Percentiles rank a stretch among this genome's conserved stretches.
Conservation (phyloP, 2,329 filamentous ascomycete species). For the Parafenestella ontariensis region DNA sequence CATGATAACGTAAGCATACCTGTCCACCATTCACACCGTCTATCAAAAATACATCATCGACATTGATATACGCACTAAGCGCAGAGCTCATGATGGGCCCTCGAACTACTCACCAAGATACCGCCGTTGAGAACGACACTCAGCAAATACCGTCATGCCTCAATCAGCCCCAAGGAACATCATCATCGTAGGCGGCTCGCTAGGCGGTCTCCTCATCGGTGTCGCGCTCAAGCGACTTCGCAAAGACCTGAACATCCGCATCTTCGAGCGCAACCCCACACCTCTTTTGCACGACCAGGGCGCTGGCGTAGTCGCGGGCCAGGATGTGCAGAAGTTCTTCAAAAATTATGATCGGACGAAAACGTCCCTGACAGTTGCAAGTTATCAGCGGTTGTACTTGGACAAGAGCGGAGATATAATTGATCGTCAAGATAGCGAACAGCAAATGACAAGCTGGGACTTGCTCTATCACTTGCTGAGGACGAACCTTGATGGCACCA, state of each 20-base stretch:
- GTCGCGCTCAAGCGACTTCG: conserved; percentile 31
- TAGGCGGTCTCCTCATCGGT: conserved; percentile 30
- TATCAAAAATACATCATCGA: too few relatives aligned
- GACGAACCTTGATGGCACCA: conserved; percentile 32
- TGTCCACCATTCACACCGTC: too few relatives aligned
- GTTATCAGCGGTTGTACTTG: conserved; percentile 25
- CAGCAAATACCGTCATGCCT: conserved; percentile 9
- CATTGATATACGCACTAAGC: background rate
- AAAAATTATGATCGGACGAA: conserved; percentile 25
- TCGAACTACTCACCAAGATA: too few relatives aligned
- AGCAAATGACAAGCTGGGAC: conserved; percentile 42
- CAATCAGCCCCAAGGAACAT: conserved; percentile 26
- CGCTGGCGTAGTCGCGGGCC: conserved; percentile 34
- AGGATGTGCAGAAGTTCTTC: conserved; percentile 32
- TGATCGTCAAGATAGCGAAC: conserved; percentile 21
- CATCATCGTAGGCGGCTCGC: conserved; percentile 30
- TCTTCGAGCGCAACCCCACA: conserved; percentile 36
- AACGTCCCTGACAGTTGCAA: conserved; percentile 23
- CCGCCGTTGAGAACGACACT: background rate
- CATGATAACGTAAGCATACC: too few relatives aligned
- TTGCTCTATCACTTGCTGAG: conserved; percentile 34
- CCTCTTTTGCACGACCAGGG: conserved; percentile 33
- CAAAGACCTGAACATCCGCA: conserved; percentile 28
- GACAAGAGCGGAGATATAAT: conserved; percentile 27
- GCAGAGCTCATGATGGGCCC: too few relatives aligned